phyloP scores from a whole-genome alignment of 768 basidiomycete genomes.

The Rhodotorula taiwanensis region DNA sequence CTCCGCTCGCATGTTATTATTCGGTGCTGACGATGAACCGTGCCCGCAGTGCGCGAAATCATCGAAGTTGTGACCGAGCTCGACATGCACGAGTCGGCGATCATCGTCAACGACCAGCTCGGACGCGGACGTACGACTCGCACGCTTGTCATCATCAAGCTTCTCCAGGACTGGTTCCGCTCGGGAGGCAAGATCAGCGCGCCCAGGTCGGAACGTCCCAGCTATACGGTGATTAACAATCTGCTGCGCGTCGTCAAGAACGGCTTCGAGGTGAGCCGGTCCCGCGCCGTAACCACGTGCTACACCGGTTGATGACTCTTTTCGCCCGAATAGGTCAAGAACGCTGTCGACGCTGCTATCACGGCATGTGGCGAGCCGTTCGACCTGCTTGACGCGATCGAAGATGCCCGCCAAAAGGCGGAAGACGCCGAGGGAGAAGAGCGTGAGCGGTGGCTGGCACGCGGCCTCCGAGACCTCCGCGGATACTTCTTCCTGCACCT shows the following conservation, averaged over 20 bases:
- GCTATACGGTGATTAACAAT: conserved; percentile 84
- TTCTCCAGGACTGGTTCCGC: conserved; percentile 74
- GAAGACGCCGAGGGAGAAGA: conserved; percentile 67
- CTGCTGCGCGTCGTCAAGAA: conserved; percentile 61
- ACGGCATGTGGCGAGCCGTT: conserved; percentile 75
- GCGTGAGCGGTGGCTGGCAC: conserved; percentile 59
- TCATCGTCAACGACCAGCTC: conserved; percentile 92
- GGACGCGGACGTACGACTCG: conserved; percentile 76
- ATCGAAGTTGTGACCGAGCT: conserved; percentile 55
- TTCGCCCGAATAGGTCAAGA: conserved; percentile 57
- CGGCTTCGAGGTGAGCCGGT: conserved; percentile 47
- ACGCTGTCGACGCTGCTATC: conserved; percentile 70
- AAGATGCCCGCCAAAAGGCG: conserved; percentile 67
- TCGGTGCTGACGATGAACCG: conserved; percentile 68
- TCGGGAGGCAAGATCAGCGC: conserved; percentile 9
- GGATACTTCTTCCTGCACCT: conserved; percentile 25
- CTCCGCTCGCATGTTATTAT: neutral
- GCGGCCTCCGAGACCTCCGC: conserved; percentile 68
- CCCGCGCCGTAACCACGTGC: too few relatives aligned
- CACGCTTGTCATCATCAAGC: conserved; percentile 75
- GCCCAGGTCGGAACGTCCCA: conserved; percentile 15
- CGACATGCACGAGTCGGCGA: conserved; percentile 45
- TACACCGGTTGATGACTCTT: neutral
- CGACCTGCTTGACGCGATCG: conserved; percentile 83
- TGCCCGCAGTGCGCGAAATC: conserved; percentile 53